Base-by-base conservation (phyloP, 805 yeast genomes). In the Kazachstania viticola region DNA sequence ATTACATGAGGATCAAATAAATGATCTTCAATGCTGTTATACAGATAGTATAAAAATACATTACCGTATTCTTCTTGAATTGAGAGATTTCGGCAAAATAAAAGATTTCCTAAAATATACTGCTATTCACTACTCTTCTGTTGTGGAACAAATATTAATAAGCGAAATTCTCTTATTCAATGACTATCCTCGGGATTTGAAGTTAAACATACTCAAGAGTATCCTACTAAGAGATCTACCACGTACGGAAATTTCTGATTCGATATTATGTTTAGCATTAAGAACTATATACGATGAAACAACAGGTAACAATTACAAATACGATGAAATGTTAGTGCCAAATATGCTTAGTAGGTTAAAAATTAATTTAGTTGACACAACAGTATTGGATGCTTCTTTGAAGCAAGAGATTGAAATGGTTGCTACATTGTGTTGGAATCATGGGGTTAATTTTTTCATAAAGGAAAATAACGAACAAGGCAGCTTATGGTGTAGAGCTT, bases 371-470 rank as follows among this genome's bases (percentile, higher is more conserved):
- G 27, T 4, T 19, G 40, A 17, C 24, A 23, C 19, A 19, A 8
- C 12, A 4, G 14, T 25, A 4, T 7, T 15, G 7, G 5, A 26
- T 21, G 45, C 41, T 11, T 37, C 29, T 0, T 40, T 34, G 8
- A 35, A 34, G 27, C 36, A 49, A 36, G 65, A 61, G 30, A 31
- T 59, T 21, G 65, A 62, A 40, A 54, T 56, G 53, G 36, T 64
- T 7, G 48, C 61, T 1, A 54, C 60, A 2, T 39, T 47, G 1
- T 46, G 58, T 27, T 64, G 68, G 68, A 63, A 64, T 29, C 40
- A 42, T 26, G 67, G 67, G 1, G 56, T 62, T 4, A 48, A 44
- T 14, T 23, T 32, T 3, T 37, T 55, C 17, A 46, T 47, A 22
- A 37, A 37, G 5, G 51, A 43, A 3, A 41, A 51, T 2, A 42